Percentiles rank a stretch among this genome's conserved stretches.
Conservation (phyloP, 805 yeast species). For the Blastobotrys terrestris region DNA sequence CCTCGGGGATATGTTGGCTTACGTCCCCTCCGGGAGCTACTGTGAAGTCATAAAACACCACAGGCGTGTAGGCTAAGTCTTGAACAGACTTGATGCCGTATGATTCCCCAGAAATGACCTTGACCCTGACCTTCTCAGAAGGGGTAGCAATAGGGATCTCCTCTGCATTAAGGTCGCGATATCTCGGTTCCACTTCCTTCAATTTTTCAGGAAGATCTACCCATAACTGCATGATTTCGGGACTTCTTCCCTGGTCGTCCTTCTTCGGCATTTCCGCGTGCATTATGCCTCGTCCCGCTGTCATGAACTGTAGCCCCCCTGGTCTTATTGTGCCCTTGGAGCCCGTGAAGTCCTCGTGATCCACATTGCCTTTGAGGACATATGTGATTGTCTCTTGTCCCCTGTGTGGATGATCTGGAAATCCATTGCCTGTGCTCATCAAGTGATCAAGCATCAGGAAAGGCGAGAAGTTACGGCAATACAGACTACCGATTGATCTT, state of each 20-base stretch:
- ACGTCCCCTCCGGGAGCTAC: conserved; percentile 61
- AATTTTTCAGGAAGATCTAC: conserved; percentile 66
- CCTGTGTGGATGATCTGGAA: conserved; percentile 79
- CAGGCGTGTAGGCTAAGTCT: conserved; percentile 78
- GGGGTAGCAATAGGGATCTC: conserved; percentile 68
- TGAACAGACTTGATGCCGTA: conserved; percentile 69
- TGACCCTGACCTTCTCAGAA: conserved; percentile 55
- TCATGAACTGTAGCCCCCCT: conserved; percentile 88
- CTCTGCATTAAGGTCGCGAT: conserved; percentile 60
- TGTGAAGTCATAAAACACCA: conserved; percentile 61
- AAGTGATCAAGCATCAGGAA: conserved; percentile 79
- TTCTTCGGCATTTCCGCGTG: conserved; percentile 80
- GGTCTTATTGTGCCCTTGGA: conserved; percentile 65
- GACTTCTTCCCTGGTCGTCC: conserved; percentile 35
- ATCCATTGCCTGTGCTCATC: conserved; percentile 57
- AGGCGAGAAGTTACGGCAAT: conserved; percentile 68
- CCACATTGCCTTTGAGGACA: conserved; percentile 55
- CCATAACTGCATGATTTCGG: conserved; percentile 79
- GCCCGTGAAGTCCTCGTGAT: conserved; percentile 84
- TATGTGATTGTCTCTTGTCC: conserved; percentile 75
- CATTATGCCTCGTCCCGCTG: conserved; percentile 81
- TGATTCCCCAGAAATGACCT: conserved; percentile 70
- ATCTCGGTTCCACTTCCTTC: conserved; percentile 63
- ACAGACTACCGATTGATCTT: conserved; percentile 65
- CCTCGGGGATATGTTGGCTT: conserved; percentile 50